phyloP scores from a whole-genome alignment of 345 rosid genomes.

The Pseudoturritis turrita region DNA sequence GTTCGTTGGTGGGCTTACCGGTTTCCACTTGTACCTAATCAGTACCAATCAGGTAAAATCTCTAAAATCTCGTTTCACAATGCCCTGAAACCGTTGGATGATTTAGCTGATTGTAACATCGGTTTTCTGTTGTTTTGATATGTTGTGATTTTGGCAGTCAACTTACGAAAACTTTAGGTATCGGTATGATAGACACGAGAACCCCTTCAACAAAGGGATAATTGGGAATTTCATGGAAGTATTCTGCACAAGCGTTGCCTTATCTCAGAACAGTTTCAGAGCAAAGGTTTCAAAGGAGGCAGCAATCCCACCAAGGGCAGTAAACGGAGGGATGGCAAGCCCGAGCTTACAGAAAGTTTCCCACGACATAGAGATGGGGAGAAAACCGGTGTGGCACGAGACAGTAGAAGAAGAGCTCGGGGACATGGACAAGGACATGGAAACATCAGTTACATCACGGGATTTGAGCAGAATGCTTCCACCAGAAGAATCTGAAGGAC shows the following conservation, averaged over 20 bases:
- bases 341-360: conserved; percentile 47
- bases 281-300: conserved; percentile 54
- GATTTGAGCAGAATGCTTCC: conserved; percentile 70
- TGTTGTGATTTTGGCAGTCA: conserved; percentile 54
- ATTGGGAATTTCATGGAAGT: conserved; percentile 61
- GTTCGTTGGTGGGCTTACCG: conserved; percentile 94
- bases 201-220: conserved; percentile 78
- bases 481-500: conserved; percentile 59
- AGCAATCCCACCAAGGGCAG: conserved; percentile 46
- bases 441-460: conserved; percentile 35
- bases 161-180: conserved; percentile 89
- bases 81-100: background rate
- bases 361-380: conserved; percentile 62
- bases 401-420: conserved; percentile 35
- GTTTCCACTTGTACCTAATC: conserved; percentile 82
- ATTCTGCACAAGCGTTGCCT: conserved; percentile 61
- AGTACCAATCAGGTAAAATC: conserved; percentile 77
- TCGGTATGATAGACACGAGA: conserved; percentile 55
- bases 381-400: conserved; percentile 63
- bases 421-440: conserved; percentile 36
- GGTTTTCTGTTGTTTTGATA: conserved; percentile 14
- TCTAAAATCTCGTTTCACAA: background rate
- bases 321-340: conserved; percentile 31
- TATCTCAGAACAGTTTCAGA: conserved; percentile 77
- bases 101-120: conserved; percentile 6